Conservation (phyloP, 768 basidiomycete species). For the Russula emetica region DNA sequence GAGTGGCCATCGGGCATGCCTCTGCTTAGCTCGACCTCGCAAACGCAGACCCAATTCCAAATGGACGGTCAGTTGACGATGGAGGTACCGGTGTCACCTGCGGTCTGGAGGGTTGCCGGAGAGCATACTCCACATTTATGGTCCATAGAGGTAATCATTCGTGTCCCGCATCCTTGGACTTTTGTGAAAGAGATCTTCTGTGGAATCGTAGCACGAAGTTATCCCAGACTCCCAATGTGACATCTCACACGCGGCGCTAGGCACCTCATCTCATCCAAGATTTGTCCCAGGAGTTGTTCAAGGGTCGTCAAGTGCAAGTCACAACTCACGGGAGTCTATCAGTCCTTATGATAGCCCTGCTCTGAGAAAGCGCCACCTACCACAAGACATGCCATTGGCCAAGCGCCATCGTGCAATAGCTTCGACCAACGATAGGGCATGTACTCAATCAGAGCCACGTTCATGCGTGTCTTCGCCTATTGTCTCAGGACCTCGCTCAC, state of each 20-base stretch:
- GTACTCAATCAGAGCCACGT: neutral
- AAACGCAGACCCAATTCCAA: conserved; percentile 5
- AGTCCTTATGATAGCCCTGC: too few relatives aligned
- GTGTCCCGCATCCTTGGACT: neutral
- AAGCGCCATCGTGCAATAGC: conserved; percentile 4
- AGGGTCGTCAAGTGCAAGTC: neutral
- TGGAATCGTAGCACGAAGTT: conserved; percentile 12
- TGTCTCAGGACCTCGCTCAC: neutral
- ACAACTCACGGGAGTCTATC: neutral
- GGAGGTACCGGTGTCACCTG: neutral
- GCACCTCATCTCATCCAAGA: neutral
- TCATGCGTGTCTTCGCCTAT: neutral
- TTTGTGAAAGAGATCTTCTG: neutral
- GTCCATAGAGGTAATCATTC: conserved; percentile 15
- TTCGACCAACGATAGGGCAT: neutral
- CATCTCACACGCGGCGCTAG: neutral
- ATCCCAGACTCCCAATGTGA: conserved; percentile 16
- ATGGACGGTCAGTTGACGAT: neutral
- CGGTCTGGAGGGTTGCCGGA: neutral
- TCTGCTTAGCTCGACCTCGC: conserved; percentile 13
- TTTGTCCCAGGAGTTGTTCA: neutral
- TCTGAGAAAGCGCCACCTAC: neutral
- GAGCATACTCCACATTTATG: neutral
- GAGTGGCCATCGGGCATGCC: conserved; percentile 13
- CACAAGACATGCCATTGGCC: neutral